Conservation (phyloP, 2,329 filamentous ascomycete genomes). For the Neophaeococcomyces mojaviensis region DNA sequence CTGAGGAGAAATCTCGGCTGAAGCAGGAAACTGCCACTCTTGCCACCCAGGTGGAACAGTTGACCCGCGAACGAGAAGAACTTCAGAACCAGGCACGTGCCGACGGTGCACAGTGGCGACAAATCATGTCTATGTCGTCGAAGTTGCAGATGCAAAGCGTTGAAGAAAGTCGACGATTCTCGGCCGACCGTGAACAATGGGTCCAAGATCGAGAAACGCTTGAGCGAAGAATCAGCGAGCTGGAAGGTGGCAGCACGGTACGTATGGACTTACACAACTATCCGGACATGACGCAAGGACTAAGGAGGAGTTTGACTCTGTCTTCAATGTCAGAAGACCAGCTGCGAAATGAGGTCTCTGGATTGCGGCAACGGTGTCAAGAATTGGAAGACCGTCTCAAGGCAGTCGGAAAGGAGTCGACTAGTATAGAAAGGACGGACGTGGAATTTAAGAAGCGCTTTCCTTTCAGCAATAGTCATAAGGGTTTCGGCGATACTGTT, state of each 20-base stretch:
- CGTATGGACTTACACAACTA: slow-evolving; percentile 6
- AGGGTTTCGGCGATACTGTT: too few relatives aligned
- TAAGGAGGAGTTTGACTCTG: neutral
- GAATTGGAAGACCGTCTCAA: slow-evolving; percentile 15
- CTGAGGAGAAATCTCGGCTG: slow-evolving; percentile 44
- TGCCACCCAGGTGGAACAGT: slow-evolving; percentile 44
- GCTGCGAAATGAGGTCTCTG: slow-evolving; percentile 20
- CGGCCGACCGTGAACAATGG: slow-evolving; percentile 31
- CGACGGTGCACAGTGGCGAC: slow-evolving; percentile 44
- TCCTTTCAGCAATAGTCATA: too few relatives aligned
- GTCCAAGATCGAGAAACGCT: slow-evolving; percentile 30
- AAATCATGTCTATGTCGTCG: slow-evolving; percentile 45
- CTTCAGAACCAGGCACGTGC: slow-evolving; percentile 34
- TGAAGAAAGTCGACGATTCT: slow-evolving; percentile 37
- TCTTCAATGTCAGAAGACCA: slow-evolving; percentile 19
- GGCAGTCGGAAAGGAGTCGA: neutral
- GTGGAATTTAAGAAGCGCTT: too few relatives aligned
- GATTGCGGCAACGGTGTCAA: slow-evolving; percentile 15
- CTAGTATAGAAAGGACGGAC: slow-evolving; percentile 3
- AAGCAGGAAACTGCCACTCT: slow-evolving; percentile 40
- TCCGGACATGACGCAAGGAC: neutral
- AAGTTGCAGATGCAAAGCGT: slow-evolving; percentile 37
- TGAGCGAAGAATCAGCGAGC: slow-evolving; percentile 28
- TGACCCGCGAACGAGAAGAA: slow-evolving; percentile 42
- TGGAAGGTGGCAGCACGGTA: slow-evolving; percentile 24